phyloP scores from a whole-genome alignment of 2,329 filamentous ascomycete genomes.

The Claviceps arundinis region DNA sequence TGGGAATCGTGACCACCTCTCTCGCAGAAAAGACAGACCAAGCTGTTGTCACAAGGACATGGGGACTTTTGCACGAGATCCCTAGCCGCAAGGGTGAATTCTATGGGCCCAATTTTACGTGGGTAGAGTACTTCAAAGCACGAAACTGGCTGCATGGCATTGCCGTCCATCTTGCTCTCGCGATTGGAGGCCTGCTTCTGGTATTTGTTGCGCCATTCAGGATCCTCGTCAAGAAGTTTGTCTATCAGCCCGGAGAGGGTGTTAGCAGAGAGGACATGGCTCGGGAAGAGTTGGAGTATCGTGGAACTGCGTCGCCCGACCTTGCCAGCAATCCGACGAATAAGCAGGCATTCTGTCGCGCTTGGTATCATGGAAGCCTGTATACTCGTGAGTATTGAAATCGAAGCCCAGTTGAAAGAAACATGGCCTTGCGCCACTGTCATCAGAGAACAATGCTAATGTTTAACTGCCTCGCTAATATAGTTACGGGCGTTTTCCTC shows the following conservation, averaged over 20 bases:
- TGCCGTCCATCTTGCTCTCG: conserved; percentile 33
- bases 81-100: conserved; percentile 30
- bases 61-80: conserved; percentile 42
- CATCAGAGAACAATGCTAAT: background rate
- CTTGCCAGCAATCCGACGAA: conserved; percentile 19
- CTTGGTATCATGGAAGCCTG: conserved; percentile 44
- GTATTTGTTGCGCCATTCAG: conserved; percentile 32
- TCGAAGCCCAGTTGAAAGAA: background rate
- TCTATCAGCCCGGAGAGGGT: conserved; percentile 43
- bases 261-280: conserved; percentile 36
- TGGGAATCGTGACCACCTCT: conserved; percentile 44
- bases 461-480: background rate
- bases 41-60: conserved; percentile 45
- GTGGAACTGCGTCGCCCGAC: conserved; percentile 51
- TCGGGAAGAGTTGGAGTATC: conserved; percentile 49
- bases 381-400: conserved; percentile 44
- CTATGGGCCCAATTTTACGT: conserved; percentile 51
- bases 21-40: conserved; percentile 35
- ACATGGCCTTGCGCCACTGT: background rate
- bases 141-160: conserved; percentile 37
- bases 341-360: conserved; percentile 41
- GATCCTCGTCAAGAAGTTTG: conserved; percentile 26
- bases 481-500: conserved; percentile 53
- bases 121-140: conserved; percentile 38
- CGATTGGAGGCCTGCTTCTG: conserved; percentile 30